A percentile compares a stretch with the other conserved stretches of the same genome.
These are phyloP conservation scores for Coemansia sp. DNA, from an alignment of 192 early-diverging fungal species.

Conservation along the genomic window DNA sequence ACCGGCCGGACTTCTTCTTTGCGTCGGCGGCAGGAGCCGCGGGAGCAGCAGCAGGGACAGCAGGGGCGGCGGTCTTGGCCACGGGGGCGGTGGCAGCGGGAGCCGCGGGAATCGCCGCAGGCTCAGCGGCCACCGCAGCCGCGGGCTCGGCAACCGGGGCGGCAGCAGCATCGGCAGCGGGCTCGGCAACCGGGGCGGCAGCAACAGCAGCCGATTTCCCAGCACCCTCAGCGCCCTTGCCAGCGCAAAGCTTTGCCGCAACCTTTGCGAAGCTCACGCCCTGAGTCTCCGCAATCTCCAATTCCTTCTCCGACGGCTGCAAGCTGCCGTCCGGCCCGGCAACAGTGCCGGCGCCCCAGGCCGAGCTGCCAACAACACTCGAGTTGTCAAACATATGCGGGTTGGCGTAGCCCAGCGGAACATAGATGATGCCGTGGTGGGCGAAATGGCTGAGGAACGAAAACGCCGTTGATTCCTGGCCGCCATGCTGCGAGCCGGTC, in stretches of 20 bases:
- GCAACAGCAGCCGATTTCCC: neutral
- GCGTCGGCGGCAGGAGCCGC: neutral
- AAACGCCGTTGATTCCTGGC: constrained; percentile 54
- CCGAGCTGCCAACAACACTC: constrained; percentile 16
- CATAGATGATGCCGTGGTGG: constrained; percentile 59
- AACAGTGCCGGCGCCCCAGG: constrained; percentile 29
- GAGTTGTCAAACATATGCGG: constrained; percentile 20
- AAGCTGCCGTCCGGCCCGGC: constrained; percentile 20
- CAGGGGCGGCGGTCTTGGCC: neutral
- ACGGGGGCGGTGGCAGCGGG: neutral
- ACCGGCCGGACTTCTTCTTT: neutral
- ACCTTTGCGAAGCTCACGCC: constrained; percentile 35
- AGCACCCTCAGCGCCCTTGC: neutral
- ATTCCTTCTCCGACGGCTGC: constrained; percentile 20
- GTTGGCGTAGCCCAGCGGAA: constrained; percentile 52
- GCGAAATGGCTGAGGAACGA: constrained; percentile 53
- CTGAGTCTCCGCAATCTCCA: constrained; percentile 37
- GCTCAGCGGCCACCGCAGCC: no score
- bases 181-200: neutral
- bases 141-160: neutral
- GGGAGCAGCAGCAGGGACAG: neutral
- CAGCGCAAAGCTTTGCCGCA: constrained; percentile 11
- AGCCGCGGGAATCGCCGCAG: neutral
- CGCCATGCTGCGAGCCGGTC: constrained; percentile 56
- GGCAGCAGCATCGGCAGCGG: neutral